A percentile compares a stretch with the other conserved stretches of the same genome.
phyloP scores from a whole-genome alignment of 2,329 filamentous ascomycete genomes.

The Neonectria neomacrospora region DNA sequence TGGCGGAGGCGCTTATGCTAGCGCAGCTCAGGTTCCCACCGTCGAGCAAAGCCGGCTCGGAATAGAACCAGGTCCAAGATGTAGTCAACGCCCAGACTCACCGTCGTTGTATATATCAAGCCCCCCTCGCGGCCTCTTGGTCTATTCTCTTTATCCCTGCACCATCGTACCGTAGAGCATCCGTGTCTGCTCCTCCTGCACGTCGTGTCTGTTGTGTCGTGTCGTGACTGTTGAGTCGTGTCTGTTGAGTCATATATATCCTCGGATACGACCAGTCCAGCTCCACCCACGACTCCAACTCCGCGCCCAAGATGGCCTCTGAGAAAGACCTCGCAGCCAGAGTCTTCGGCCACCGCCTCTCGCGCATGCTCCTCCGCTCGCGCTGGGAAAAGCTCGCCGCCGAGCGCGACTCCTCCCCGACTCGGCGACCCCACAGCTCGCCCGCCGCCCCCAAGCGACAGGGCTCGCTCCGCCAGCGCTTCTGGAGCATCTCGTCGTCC shows the following conservation, averaged over 20 bases:
- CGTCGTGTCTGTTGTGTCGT: background rate
- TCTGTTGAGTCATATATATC: too few species aligned
- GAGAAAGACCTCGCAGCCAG: conserved; percentile 12
- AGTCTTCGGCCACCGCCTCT: conserved; percentile 16
- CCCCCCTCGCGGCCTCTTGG: background rate
- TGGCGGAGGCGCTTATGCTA: background rate
- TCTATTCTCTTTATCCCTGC: background rate
- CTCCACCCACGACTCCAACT: background rate
- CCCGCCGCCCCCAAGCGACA: conserved; percentile 10
- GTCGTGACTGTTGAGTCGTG: background rate
- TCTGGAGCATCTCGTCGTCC: conserved; percentile 38
- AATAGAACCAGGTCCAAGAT: background rate
- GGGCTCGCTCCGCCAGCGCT: conserved; percentile 32
- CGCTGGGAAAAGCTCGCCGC: background rate
- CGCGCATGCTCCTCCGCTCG: conserved; percentile 1
- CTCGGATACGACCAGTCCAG: background rate
- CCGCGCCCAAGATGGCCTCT: background rate
- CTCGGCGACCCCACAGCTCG: background rate
- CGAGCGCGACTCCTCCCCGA: background rate
- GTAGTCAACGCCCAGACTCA: background rate
- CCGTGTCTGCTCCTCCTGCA: background rate
- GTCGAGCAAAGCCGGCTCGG: background rate
- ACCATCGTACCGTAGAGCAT: background rate
- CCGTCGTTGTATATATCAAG: background rate
- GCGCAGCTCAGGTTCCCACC: background rate